A percentile compares a stretch with the other conserved stretches of the same genome.
Evolutionary conservation across 495 filamentous ascomycete genomes (phyloP).

Genomic region (Daldinia caldariorum): DNA sequence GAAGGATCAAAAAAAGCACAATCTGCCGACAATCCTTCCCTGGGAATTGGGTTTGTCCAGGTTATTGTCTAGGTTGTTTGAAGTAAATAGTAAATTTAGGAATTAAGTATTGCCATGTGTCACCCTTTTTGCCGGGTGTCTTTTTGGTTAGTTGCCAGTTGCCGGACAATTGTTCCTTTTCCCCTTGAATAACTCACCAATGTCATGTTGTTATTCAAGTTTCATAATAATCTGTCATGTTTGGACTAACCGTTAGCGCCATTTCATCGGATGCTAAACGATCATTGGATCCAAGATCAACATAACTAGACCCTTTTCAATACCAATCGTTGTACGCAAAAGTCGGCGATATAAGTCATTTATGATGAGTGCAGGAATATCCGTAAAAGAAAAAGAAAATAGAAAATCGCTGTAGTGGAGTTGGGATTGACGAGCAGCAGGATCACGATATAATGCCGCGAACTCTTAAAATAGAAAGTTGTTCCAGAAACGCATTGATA

Average conservation of each 20-base stretch:
- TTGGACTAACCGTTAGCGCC: not conserved
- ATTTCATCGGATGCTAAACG: not conserved
- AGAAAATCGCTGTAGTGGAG: not conserved
- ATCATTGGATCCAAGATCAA: not conserved
- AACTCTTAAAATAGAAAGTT: slow-evolving; percentile 1
- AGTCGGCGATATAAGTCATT: not conserved
- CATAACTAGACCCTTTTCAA: not conserved
- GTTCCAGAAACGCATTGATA: not conserved
- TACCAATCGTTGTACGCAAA: not conserved
- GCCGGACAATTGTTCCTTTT: not conserved
- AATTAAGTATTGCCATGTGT: not conserved
- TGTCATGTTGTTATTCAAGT: not conserved
- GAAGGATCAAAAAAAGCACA: slow-evolving; percentile 35
- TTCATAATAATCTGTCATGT: not conserved
- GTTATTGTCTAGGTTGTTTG: slow-evolving; percentile 3
- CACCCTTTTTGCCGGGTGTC: too few species aligned
- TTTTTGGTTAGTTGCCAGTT: too few species aligned
- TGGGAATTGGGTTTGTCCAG: not conserved
- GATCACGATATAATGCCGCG: not conserved
- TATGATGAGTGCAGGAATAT: not conserved
- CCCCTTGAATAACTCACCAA: not conserved
- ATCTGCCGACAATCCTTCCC: slow-evolving; percentile 39
- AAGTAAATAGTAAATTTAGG: slow-evolving; percentile 39
- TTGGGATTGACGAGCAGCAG: not conserved
- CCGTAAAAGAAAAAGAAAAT: not conserved